Percentiles rank a stretch among this genome's conserved stretches.
These are phyloP conservation scores for Metroxylon sagu DNA, from an alignment of 176 grass and related monocot genomes.

Conservation along the genomic window DNA sequence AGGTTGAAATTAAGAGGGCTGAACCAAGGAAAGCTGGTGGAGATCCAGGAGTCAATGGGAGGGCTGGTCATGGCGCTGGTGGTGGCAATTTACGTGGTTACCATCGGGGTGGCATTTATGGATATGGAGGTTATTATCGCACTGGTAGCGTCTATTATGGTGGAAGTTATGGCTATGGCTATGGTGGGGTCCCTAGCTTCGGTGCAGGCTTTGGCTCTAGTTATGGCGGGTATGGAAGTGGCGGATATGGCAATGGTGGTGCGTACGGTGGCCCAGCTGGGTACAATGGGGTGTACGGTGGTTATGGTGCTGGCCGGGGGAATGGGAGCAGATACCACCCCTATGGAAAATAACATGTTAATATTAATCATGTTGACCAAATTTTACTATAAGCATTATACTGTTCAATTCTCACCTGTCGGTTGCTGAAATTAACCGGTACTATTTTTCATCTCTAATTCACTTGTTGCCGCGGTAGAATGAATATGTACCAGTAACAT, in stretches of 20 bases:
- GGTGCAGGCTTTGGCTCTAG: constrained; percentile 48
- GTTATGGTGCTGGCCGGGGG: constrained; percentile 10
- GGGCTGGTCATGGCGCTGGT: constrained; percentile 36
- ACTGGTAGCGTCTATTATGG: constrained; percentile 43
- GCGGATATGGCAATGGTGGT: not conserved
- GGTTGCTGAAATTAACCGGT: not conserved
- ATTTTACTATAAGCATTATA: not conserved
- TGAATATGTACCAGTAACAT: too few species aligned
- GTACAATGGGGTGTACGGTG: constrained; percentile 6
- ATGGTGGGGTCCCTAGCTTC: constrained; percentile 37
- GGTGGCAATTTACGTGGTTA: constrained; percentile 17
- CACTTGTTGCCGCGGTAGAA: too few species aligned
- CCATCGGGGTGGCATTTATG: constrained; percentile 37
- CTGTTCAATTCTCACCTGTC: not conserved
- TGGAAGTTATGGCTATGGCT: constrained; percentile 27
- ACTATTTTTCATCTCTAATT: not conserved
- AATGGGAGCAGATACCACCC: constrained; percentile 3
- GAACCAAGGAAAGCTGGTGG: constrained; percentile 87
- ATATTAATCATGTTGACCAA: not conserved
- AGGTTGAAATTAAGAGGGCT: constrained; percentile 99
- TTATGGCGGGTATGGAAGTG: constrained; percentile 67
- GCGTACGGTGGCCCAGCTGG: constrained; percentile 20
- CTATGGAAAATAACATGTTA: constrained; percentile 4
- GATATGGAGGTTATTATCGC: constrained; percentile 26
- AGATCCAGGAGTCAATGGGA: constrained; percentile 42